Percentiles rank a stretch among this genome's conserved stretches.
phyloP scores from a whole-genome alignment of 176 grass and related monocot species.

The Oryza meridionalis region DNA sequence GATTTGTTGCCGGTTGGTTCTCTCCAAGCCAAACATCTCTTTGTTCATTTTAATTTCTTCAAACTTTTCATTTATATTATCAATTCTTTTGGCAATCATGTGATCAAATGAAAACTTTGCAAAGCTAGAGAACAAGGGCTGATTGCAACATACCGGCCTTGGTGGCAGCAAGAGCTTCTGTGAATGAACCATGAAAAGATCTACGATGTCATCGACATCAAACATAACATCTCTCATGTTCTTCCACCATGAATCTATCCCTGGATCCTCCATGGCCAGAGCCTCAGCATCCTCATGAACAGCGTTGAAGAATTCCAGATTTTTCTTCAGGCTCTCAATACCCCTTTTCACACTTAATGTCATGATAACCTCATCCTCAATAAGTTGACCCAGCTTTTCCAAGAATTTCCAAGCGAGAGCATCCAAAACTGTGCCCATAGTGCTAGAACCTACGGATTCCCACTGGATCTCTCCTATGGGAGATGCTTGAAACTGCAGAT shows the following conservation, averaged over 20 bases:
- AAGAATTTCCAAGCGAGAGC: not conserved
- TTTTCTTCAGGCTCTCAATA: conserved; percentile 11
- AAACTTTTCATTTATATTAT: conserved; percentile 31
- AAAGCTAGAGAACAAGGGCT: conserved; percentile 10
- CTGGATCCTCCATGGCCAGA: not conserved
- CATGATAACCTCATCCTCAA: conserved; percentile 12
- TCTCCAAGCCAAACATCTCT: not conserved
- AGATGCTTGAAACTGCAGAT: too few species aligned
- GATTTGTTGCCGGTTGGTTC: not conserved
- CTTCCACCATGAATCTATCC: conserved; percentile 24
- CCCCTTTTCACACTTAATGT: not conserved
- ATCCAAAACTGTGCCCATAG: conserved; percentile 25
- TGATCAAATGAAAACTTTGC: not conserved
- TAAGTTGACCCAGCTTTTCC: conserved; percentile 1
- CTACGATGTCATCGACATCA: conserved; percentile 38
- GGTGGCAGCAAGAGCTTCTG: not conserved
- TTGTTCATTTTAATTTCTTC: not conserved
- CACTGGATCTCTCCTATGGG: too few species aligned
- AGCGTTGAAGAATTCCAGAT: not conserved
- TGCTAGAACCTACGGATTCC: too few species aligned
- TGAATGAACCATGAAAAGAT: conserved; percentile 31
- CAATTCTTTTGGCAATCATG: conserved; percentile 25
- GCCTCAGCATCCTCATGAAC: conserved; percentile 44
- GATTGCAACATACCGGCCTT: conserved; percentile 1
- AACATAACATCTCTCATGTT: conserved; percentile 31